These are phyloP conservation scores for Selaginella tamariscina DNA, from an alignment of 75 land plant species.

Conservation along the genomic window DNA sequence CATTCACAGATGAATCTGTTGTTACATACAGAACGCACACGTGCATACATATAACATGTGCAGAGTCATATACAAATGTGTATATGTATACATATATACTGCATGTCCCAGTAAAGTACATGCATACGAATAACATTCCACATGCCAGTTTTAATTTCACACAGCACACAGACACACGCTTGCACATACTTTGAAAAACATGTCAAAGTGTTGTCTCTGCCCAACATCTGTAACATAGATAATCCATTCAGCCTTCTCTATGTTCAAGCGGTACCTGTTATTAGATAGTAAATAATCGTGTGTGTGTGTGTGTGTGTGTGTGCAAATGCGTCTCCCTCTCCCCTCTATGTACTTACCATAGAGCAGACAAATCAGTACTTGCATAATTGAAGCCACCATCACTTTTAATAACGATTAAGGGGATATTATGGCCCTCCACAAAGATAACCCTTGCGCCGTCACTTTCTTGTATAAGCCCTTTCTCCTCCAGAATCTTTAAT, in stretches of 20 bases:
- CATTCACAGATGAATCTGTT: too few species aligned
- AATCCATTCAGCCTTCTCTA: slow-evolving; percentile 79
- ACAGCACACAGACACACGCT: too few species aligned
- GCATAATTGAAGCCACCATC: slow-evolving; percentile 99
- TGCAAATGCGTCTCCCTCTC: too few species aligned
- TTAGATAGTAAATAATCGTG: not conserved
- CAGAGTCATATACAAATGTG: too few species aligned
- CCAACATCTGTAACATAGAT: slow-evolving; percentile 96
- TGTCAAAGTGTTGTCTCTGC: slow-evolving; percentile 77
- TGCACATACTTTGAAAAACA: slow-evolving; percentile 63
- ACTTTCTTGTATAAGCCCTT: slow-evolving; percentile 67
- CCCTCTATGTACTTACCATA: slow-evolving; percentile 43
- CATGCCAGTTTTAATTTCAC: too few species aligned
- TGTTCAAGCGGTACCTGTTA: slow-evolving; percentile 78
- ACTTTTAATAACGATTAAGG: slow-evolving; percentile 82
- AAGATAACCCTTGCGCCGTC: slow-evolving; percentile 82
- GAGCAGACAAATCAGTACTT: slow-evolving; percentile 80
- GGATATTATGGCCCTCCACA: slow-evolving; percentile 60
- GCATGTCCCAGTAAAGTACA: too few species aligned
- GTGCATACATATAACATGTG: too few species aligned
- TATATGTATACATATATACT: too few species aligned
- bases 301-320: too few species aligned
- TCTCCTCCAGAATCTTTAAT: slow-evolving; percentile 34
- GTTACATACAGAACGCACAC: too few species aligned
- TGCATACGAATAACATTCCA: too few species aligned